Base-by-base conservation (phyloP, 2,329 filamentous ascomycete genomes). In the Colletotrichum limetticola region DNA sequence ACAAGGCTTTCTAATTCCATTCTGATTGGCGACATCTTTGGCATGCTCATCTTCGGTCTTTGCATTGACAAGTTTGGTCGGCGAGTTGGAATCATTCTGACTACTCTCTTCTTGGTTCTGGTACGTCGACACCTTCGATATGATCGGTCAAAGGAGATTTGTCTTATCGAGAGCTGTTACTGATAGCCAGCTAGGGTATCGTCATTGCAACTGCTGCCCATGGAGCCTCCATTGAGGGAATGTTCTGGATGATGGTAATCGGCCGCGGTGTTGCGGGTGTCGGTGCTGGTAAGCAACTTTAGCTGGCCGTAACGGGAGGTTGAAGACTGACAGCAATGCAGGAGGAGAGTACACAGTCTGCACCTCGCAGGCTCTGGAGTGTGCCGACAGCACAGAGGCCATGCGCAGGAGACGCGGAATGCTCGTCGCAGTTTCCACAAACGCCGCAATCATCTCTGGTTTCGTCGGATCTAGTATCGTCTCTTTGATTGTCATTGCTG, bases 201-300 rank as follows among this genome's bases (percentile, higher is more conserved):
- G 82, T 86, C 1, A 74, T 87, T 14, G 83, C 85, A 1, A 85
- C 83, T 0, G 86, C 85, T 4, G 80, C 84, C 0, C 78, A 84
- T 69, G 85, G 85, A 6, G 74, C 78, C 2, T 86, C 84, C 0
- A 80, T 82, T 28, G 66, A 82, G 12, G 84, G 84, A 64, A 86
- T 87, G 83, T 85, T 86, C 61, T 87, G 85, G 85, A 87, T 87
- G 82, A 82, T 87, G 81, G 86, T 84, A 0, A 78, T 87, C 26
- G 83, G 85, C 1, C 82, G 86, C 32, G 86, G 86, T 2, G 80
- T 87, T 24, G 83, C 84, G 14, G 85, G 86, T 2, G 85, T 88
- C 22, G 86, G 86, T 57, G 81, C 84, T 4, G 86, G 84, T 76
- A 68, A 68, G 77, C 71, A 1, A 35, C n/a, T 4, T 26, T 0